Conservation (phyloP, 23 red algal genomes). For the Agarophyton chilense region DNA sequence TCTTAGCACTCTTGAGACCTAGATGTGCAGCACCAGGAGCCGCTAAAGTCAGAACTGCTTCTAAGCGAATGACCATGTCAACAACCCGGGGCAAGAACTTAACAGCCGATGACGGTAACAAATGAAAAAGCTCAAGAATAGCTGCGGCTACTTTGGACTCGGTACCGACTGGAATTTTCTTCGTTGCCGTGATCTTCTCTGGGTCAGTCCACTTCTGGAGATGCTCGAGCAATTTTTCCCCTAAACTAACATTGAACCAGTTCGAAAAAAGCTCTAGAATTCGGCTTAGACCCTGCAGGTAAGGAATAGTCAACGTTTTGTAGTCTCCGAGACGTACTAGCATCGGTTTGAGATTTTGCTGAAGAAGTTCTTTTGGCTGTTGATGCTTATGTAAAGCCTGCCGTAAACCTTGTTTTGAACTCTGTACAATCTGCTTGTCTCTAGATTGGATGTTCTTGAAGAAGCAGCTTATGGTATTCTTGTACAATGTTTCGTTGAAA, state of each 20-base stretch:
- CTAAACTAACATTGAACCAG: constrained; percentile 96
- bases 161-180: constrained; percentile 55
- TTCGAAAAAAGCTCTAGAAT: constrained; percentile 88
- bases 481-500: constrained; percentile 62
- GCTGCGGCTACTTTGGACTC: constrained; percentile 77
- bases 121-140: constrained; percentile 90
- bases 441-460: constrained; percentile 89
- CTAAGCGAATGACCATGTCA: constrained; percentile 76
- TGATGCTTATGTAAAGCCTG: constrained; percentile 60
- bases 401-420: constrained; percentile 69
- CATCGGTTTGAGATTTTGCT: constrained; percentile 90
- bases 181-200: constrained; percentile 55
- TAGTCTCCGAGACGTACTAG: constrained; percentile 84
- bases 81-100: constrained; percentile 80
- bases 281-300: constrained; percentile 74
- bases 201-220: constrained; percentile 86
- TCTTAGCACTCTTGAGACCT: constrained; percentile 53
- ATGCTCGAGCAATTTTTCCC: constrained; percentile 96
- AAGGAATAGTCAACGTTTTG: constrained; percentile 80
- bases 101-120: constrained; percentile 57
- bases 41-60: constrained; percentile 67
- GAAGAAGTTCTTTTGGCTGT: constrained; percentile 76
- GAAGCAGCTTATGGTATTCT: constrained; percentile 63
- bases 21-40: constrained; percentile 80
- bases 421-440: constrained; percentile 65